Conservation (phyloP, 306 rosid genomes). For the Prunus armeniaca region DNA sequence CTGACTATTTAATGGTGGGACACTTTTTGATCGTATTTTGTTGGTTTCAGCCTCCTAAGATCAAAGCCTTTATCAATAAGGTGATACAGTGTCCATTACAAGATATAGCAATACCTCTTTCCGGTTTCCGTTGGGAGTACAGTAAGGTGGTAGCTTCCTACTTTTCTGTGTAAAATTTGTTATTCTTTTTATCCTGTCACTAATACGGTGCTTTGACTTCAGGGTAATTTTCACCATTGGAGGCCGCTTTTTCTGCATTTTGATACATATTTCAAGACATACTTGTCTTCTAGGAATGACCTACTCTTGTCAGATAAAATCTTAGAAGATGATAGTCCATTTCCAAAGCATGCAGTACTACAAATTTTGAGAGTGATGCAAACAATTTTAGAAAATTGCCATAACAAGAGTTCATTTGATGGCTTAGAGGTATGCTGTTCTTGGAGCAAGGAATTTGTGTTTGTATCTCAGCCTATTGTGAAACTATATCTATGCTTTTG, state of each 20-base stretch:
- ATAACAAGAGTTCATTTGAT: conserved; percentile 86
- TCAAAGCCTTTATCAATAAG: conserved; percentile 82
- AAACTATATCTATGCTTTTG: not conserved
- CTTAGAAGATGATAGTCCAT: conserved; percentile 77
- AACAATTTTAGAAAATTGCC: conserved; percentile 83
- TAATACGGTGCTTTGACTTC: conserved; percentile 32
- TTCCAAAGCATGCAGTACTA: conserved; percentile 83
- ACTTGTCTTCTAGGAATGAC: conserved; percentile 79
- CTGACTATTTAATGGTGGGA: not conserved
- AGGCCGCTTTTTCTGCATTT: conserved; percentile 88
- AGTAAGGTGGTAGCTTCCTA: conserved; percentile 56
- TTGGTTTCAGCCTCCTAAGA: conserved; percentile 81
- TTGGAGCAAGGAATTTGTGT: conserved; percentile 14
- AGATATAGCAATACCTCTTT: conserved; percentile 91
- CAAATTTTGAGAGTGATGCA: conserved; percentile 96
- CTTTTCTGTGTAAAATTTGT: conserved; percentile 16
- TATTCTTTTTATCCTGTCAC: not conserved
- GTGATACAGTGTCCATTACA: conserved; percentile 92
- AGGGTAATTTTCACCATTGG: conserved; percentile 99
- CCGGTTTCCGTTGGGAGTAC: conserved; percentile 94
- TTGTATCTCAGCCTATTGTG: not conserved
- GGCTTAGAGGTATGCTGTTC: conserved; percentile 79
- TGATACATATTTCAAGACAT: conserved; percentile 92
- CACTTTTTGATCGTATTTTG: conserved; percentile 20
- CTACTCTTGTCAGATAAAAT: conserved; percentile 72